phyloP scores from a whole-genome alignment of 2,329 filamentous ascomycete species.

The Penicillium sp. region DNA sequence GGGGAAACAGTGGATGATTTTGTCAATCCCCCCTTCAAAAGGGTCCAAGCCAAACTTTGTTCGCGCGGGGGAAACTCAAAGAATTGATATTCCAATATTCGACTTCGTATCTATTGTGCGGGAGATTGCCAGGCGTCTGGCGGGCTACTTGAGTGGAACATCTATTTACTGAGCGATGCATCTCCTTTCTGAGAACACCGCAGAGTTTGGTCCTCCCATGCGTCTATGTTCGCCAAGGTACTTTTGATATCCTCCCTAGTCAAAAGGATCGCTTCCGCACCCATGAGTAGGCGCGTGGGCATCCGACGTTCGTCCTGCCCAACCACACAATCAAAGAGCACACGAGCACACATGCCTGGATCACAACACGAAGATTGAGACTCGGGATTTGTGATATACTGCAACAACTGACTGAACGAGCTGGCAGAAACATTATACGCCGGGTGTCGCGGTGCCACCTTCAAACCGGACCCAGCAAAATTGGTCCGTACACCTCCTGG shows the following conservation, averaged over 20 bases:
- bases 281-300: conserved; percentile 15
- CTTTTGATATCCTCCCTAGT: conserved; percentile 13
- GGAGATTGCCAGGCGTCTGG: too few species aligned
- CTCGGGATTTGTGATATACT: conserved; percentile 10
- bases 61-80: neutral
- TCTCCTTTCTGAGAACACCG: conserved; percentile 7
- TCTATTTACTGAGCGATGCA: neutral
- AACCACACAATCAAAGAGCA: conserved; percentile 16
- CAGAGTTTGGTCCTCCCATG: conserved; percentile 11
- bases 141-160: neutral
- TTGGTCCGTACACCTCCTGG: conserved; percentile 22
- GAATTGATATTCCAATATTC: neutral
- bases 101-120: neutral
- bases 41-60: neutral
- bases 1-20: neutral
- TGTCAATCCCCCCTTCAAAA: neutral
- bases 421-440: conserved; percentile 5
- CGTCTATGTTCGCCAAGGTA: conserved; percentile 6
- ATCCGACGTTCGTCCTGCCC: neutral
- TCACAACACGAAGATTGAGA: conserved; percentile 14
- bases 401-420: conserved; percentile 9
- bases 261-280: conserved; percentile 12
- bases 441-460: conserved; percentile 2
- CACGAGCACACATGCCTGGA: conserved; percentile 14
- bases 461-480: conserved; percentile 6